Conservation (phyloP, 2,329 filamentous ascomycete genomes). For the Pseudogymnoascus sp. region DNA sequence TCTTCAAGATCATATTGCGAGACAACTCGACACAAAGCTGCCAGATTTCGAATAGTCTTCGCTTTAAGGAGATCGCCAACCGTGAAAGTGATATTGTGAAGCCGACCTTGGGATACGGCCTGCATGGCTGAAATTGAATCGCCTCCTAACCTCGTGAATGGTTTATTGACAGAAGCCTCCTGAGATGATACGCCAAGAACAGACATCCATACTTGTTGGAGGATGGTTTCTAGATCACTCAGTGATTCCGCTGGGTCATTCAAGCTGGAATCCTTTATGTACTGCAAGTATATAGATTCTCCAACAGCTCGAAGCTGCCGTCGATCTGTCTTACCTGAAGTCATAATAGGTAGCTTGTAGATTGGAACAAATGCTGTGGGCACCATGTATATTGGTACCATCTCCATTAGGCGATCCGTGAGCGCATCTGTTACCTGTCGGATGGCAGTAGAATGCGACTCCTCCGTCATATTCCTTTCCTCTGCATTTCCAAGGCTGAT, state of each 20-base stretch:
- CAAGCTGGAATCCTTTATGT: background rate
- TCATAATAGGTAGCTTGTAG: slow-evolving; percentile 14
- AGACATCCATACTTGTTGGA: slow-evolving; percentile 2
- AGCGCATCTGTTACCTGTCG: slow-evolving; percentile 1
- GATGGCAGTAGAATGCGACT: slow-evolving; percentile 8
- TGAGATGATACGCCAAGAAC: background rate
- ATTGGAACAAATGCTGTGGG: slow-evolving; percentile 14
- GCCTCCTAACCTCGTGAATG: slow-evolving; percentile 18
- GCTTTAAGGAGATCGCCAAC: slow-evolving; percentile 22
- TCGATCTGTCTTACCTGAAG: slow-evolving; percentile 18
- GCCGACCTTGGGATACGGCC: slow-evolving; percentile 16
- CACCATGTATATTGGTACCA: slow-evolving; percentile 21
- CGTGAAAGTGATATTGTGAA: slow-evolving; percentile 15
- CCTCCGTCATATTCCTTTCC: slow-evolving; percentile 4
- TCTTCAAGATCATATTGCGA: background rate
- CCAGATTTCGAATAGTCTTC: slow-evolving; percentile 16
- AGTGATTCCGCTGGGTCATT: slow-evolving; percentile 17
- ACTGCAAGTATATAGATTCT: background rate
- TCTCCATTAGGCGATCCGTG: slow-evolving; percentile 1
- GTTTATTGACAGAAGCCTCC: slow-evolving; percentile 9
- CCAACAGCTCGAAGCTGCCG: background rate
- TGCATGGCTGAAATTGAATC: slow-evolving; percentile 24
- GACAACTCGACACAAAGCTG: background rate
- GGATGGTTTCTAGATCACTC: background rate
- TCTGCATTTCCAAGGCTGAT: background rate